Conservation (phyloP, 169 alveolate species). For the Condylostoma magnum region DNA sequence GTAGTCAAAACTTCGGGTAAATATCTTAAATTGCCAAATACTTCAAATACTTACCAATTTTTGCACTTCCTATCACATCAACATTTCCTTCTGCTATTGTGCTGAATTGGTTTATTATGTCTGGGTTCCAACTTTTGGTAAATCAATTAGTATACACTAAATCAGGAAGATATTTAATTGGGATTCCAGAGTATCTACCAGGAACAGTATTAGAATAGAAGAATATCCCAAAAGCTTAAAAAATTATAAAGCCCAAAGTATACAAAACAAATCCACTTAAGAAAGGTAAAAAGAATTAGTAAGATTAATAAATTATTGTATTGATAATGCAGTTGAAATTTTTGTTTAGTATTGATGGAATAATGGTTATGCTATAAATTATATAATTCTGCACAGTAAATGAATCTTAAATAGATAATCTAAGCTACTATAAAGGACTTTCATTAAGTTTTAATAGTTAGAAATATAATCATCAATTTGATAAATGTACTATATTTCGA, state of each 20-base stretch:
- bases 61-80: conserved; percentile 63
- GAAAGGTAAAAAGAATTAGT: neutral
- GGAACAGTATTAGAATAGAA: conserved; percentile 64
- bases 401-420: no score
- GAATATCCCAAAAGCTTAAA: conserved; percentile 19
- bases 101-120: conserved; percentile 60
- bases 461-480: no score
- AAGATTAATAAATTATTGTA: no score
- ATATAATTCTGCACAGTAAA: no score
- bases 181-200: conserved; percentile 69
- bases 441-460: no score
- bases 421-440: no score
- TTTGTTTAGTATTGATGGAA: no score
- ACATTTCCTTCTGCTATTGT: conserved; percentile 69
- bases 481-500: no score
- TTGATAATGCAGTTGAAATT: no score
- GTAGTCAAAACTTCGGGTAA: conserved; percentile 41
- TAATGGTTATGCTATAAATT: no score
- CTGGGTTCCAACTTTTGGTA: conserved; percentile 37
- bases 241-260: conserved; percentile 43
- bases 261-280: neutral
- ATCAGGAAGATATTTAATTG: conserved; percentile 41
- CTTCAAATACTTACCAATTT: conserved; percentile 49
- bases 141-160: conserved; percentile 35
- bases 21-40: conserved; percentile 49